phyloP scores from a whole-genome alignment of 1,284 basidiomycete genomes.

The Malassezia dermatis region DNA sequence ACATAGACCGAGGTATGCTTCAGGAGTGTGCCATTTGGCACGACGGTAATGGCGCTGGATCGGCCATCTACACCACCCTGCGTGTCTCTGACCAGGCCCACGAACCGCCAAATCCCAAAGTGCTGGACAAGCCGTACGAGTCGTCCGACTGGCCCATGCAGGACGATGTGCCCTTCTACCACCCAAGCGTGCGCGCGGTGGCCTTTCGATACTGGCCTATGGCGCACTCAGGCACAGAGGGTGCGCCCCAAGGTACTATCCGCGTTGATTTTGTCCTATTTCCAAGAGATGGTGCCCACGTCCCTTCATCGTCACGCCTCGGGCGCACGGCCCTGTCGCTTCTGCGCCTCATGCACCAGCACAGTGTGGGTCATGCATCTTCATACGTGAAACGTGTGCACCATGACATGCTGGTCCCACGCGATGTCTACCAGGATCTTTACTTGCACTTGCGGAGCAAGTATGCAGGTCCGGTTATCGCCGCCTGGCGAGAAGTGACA shows the following conservation, averaged over 20 bases:
- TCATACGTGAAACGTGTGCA: conserved; percentile 74
- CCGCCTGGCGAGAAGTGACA: conserved; percentile 64
- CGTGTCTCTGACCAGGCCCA: conserved; percentile 5
- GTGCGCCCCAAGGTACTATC: neutral
- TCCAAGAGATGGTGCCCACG: neutral
- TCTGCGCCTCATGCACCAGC: conserved; percentile 69
- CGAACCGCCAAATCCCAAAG: neutral
- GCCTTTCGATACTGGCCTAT: conserved; percentile 26
- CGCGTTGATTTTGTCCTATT: conserved; percentile 18
- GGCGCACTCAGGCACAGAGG: neutral
- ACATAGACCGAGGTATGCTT: conserved; percentile 16
- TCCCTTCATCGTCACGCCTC: conserved; percentile 53
- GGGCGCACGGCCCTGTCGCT: conserved; percentile 70
- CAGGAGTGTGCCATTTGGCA: conserved; percentile 12
- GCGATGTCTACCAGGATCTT: conserved; percentile 74
- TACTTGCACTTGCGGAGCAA: conserved; percentile 75
- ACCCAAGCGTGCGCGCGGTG: conserved; percentile 37
- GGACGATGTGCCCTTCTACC: conserved; percentile 37
- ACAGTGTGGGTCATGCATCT: conserved; percentile 68
- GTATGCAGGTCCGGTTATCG: conserved; percentile 52
- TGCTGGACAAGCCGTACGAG: neutral
- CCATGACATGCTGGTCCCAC: conserved; percentile 69
- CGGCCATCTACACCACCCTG: conserved; percentile 16
- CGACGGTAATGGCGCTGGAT: neutral
- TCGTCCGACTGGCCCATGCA: neutral